Evolutionary conservation across 345 rosid genomes (phyloP).

Genomic region (Noccaea caerulescens): DNA sequence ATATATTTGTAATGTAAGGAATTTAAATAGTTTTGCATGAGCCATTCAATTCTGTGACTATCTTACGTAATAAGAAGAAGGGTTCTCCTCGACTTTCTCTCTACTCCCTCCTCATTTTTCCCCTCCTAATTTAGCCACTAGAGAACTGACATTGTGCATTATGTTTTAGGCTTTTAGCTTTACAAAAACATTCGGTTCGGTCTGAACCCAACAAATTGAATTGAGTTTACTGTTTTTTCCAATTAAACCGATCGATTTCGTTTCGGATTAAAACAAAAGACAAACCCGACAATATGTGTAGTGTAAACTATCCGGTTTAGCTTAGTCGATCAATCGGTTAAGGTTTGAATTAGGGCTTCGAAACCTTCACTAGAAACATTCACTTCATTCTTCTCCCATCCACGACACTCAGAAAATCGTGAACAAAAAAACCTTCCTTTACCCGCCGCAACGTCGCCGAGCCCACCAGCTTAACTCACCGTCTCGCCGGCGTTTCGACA

Average conservation of each 20-base stretch:
- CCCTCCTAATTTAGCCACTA: slow-evolving; percentile 17
- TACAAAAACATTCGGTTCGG: neutral
- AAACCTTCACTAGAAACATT: neutral
- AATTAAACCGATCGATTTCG: neutral
- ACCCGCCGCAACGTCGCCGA: slow-evolving; percentile 12
- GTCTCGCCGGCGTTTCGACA: slow-evolving; percentile 27
- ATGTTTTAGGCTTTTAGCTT: too few relatives aligned
- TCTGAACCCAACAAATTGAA: neutral
- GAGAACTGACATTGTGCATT: neutral
- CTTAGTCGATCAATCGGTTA: slow-evolving; percentile 3
- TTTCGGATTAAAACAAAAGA: neutral
- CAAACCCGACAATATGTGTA: neutral
- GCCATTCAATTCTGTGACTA: slow-evolving; percentile 25
- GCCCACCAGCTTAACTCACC: neutral
- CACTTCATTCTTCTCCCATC: slow-evolving; percentile 3
- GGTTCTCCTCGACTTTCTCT: slow-evolving; percentile 38
- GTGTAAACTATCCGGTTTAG: slow-evolving; percentile 12
- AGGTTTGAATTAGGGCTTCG: slow-evolving; percentile 28
- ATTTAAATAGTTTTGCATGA: slow-evolving; percentile 30
- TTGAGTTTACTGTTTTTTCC: neutral
- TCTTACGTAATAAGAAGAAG: neutral
- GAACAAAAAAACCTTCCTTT: neutral
- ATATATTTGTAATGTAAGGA: slow-evolving; percentile 6
- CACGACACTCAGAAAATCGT: neutral
- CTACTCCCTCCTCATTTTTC: neutral